Conservation (phyloP, 169 alveolate species). For the Babesia gibsoni region DNA sequence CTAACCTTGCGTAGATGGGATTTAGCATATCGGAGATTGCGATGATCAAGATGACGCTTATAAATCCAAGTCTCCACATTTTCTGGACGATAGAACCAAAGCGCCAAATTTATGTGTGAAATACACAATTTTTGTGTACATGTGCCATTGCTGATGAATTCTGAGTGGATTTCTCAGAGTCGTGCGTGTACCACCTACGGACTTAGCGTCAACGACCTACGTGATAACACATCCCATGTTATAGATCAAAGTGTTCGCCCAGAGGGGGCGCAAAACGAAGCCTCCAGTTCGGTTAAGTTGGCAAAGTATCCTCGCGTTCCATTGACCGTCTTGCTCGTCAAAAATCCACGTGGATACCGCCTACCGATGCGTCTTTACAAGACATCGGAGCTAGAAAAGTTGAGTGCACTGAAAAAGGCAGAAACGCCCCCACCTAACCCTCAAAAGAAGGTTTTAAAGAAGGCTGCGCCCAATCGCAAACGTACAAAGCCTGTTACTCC, state of each 20-base stretch:
- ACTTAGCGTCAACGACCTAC: constrained; percentile 20
- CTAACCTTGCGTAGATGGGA: constrained; percentile 45
- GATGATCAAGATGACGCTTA: constrained; percentile 21
- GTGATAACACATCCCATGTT: constrained; percentile 18
- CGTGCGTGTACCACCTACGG: constrained; percentile 17
- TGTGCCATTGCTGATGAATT: neutral
- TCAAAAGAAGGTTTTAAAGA: neutral
- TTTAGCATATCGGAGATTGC: constrained; percentile 31
- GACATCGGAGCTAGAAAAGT: constrained; percentile 6
- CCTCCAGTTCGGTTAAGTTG: neutral
- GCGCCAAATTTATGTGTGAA: neutral
- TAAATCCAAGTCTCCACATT: constrained; percentile 19
- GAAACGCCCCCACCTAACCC: neutral
- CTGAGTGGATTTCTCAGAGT: constrained; percentile 42
- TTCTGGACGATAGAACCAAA: neutral
- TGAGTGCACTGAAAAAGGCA: constrained; percentile 1
- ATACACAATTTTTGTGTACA: neutral
- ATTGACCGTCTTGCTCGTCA: constrained; percentile 29
- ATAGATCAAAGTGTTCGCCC: constrained; percentile 1
- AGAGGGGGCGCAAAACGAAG: neutral
- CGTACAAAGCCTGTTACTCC: neutral
- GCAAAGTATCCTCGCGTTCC: constrained; percentile 27
- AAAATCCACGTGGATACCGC: constrained; percentile 47
- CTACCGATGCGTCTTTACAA: constrained; percentile 49
- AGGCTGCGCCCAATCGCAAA: neutral